Evolutionary conservation across 768 basidiomycete species (phyloP).

Genomic region (Lactarius sp.): DNA sequence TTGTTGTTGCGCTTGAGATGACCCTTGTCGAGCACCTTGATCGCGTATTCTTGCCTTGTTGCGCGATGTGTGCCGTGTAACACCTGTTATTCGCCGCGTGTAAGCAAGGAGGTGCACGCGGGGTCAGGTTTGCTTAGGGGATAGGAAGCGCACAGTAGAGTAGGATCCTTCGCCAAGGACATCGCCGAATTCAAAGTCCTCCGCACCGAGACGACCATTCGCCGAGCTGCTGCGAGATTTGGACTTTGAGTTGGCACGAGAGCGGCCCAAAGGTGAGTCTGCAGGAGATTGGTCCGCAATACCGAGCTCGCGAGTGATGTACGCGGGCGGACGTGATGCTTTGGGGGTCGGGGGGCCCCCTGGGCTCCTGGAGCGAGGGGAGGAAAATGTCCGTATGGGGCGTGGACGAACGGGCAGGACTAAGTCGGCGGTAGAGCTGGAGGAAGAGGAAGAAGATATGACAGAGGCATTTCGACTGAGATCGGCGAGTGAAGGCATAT

Average conservation of each 20-base stretch:
- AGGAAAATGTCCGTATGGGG: conserved; percentile 58
- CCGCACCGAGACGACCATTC: conserved; percentile 42
- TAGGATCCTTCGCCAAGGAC: conserved; percentile 81
- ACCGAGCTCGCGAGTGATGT: conserved; percentile 56
- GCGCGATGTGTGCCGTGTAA: conserved; percentile 48
- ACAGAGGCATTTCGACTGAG: conserved; percentile 74
- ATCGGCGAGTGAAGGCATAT: conserved; percentile 47
- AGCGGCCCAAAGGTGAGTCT: conserved; percentile 17
- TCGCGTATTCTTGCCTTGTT: conserved; percentile 63
- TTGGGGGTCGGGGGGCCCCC: conserved; percentile 38
- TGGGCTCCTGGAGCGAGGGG: conserved; percentile 55
- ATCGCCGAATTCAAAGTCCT: conserved; percentile 70
- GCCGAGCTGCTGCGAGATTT: conserved; percentile 44
- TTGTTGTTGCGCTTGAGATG: conserved; percentile 78
- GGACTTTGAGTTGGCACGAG: conserved; percentile 35
- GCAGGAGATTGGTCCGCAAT: conserved; percentile 30
- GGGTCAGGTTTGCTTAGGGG: background rate
- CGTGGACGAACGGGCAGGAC: conserved; percentile 43
- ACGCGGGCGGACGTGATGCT: conserved; percentile 44
- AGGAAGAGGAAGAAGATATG: conserved; percentile 57
- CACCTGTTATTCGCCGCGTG: conserved; percentile 41
- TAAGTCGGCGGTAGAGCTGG: conserved; percentile 38
- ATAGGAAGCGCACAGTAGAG: conserved; percentile 56
- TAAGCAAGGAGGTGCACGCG: conserved; percentile 5
- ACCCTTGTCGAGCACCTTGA: conserved; percentile 80